Evolutionary conservation across 176 grass and related monocot species (phyloP).

Genomic region (Eragrostis nindensis): DNA sequence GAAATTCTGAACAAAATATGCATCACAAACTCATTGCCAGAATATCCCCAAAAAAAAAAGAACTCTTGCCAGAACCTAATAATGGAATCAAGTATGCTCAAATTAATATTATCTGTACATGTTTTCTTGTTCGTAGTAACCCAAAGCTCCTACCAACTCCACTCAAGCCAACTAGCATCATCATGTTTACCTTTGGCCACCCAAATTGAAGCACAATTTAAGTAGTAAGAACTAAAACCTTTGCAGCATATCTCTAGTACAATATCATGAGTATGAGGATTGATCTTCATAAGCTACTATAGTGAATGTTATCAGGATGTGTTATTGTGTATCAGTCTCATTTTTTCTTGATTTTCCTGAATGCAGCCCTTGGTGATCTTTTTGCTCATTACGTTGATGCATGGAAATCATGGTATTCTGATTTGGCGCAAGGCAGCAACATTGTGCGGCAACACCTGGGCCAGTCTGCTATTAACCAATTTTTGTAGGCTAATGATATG

Average conservation of each 20-base stretch:
- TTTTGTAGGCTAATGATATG: constrained; percentile 47
- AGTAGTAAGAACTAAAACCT: too few species aligned
- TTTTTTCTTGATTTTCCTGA: constrained; percentile 15
- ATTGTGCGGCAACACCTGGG: constrained; percentile 39
- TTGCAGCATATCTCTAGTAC: background rate
- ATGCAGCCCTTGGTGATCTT: constrained; percentile 74
- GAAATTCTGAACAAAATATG: background rate
- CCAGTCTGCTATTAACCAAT: constrained; percentile 33
- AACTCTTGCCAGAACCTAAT: background rate
- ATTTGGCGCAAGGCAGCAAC: constrained; percentile 61
- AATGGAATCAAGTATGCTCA: background rate
- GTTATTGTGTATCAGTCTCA: background rate
- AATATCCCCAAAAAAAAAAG: too few species aligned
- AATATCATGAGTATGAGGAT: background rate
- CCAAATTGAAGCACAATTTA: background rate
- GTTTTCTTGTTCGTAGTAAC: background rate
- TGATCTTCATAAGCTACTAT: constrained; percentile 1
- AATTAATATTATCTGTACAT: background rate
- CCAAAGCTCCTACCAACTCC: background rate
- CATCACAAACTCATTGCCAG: background rate
- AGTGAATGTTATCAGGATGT: background rate
- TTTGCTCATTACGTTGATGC: constrained; percentile 87
- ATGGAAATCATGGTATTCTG: constrained; percentile 85
- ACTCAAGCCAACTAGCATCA: background rate
- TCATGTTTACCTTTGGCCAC: background rate